phyloP scores from a whole-genome alignment of 345 rosid genomes.

The Citrus reticulata region DNA sequence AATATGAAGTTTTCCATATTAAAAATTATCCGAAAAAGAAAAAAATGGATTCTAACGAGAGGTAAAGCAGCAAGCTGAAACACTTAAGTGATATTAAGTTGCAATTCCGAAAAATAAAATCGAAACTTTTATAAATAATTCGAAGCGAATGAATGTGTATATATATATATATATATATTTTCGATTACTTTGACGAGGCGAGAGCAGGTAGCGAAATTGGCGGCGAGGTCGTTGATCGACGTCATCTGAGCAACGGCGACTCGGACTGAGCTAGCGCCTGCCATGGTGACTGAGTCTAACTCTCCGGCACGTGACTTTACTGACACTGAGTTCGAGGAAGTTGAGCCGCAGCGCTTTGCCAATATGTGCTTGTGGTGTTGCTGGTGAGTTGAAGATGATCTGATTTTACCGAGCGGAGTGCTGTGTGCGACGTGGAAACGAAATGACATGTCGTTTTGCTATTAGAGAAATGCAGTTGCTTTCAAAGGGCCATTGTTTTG shows the following conservation, averaged over 20 bases:
- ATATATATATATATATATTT: too few species aligned
- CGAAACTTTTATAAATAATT: background rate
- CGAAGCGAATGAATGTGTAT: background rate
- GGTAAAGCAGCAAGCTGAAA: background rate
- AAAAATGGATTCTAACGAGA: background rate
- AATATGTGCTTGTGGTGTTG: background rate
- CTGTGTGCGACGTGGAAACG: background rate
- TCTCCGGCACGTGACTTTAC: slow-evolving; percentile 20
- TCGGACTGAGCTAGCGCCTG: slow-evolving; percentile 51
- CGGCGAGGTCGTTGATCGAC: slow-evolving; percentile 71
- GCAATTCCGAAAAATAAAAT: background rate
- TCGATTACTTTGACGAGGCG: slow-evolving; percentile 67
- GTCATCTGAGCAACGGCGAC: slow-evolving; percentile 99
- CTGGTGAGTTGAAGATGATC: background rate
- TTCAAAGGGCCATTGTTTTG: background rate
- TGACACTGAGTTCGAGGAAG: background rate
- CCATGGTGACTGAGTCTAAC: slow-evolving; percentile 36
- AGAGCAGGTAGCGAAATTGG: slow-evolving; percentile 84
- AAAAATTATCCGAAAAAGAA: too few species aligned
- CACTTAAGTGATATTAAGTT: background rate
- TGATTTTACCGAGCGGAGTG: background rate
- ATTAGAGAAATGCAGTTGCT: background rate
- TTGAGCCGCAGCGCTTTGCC: background rate
- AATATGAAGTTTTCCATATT: background rate
- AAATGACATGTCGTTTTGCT: slow-evolving; percentile 4